A percentile compares a stretch with the other conserved stretches of the same genome.
These are phyloP conservation scores for Phoma sp. DNA, from an alignment of 2,329 filamentous ascomycete genomes.

Conservation along the genomic window DNA sequence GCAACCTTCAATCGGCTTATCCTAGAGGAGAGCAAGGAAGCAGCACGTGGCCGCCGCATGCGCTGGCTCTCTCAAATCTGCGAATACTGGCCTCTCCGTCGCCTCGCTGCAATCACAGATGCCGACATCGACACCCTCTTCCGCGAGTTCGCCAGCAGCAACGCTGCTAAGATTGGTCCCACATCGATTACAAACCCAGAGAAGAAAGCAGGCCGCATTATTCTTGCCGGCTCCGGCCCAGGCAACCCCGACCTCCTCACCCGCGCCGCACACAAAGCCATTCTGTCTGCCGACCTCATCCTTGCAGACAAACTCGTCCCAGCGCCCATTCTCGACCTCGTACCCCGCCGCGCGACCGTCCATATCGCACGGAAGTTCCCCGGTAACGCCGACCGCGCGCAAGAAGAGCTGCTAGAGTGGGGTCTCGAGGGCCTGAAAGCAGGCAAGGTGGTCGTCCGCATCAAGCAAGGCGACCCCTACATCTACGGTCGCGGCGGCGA, in stretches of 20 bases:
- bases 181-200: constrained; percentile 23
- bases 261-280: constrained; percentile 77
- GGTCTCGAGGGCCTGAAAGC: constrained; percentile 71
- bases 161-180: constrained; percentile 39
- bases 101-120: constrained; percentile 79
- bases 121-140: constrained; percentile 78
- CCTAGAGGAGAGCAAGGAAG: constrained; percentile 72
- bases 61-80: constrained; percentile 95
- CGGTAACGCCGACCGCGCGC: constrained; percentile 91
- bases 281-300: constrained; percentile 76
- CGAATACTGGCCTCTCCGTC: constrained; percentile 94
- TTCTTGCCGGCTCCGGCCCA: constrained; percentile 89
- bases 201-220: constrained; percentile 68
- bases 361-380: constrained; percentile 97
- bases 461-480: constrained; percentile 97
- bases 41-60: constrained; percentile 79
- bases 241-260: constrained; percentile 93
- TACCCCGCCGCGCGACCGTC: constrained; percentile 86
- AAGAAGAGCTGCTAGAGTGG: constrained; percentile 83
- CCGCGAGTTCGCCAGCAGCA: constrained; percentile 66
- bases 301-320: constrained; percentile 88
- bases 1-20: constrained; percentile 86
- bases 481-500: constrained; percentile 95
- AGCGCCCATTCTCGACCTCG: constrained; percentile 81
- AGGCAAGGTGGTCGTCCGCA: constrained; percentile 81